These are phyloP conservation scores for Rubroboletus pulcherrimus DNA, from an alignment of 768 basidiomycete species.

Conservation along the genomic window DNA sequence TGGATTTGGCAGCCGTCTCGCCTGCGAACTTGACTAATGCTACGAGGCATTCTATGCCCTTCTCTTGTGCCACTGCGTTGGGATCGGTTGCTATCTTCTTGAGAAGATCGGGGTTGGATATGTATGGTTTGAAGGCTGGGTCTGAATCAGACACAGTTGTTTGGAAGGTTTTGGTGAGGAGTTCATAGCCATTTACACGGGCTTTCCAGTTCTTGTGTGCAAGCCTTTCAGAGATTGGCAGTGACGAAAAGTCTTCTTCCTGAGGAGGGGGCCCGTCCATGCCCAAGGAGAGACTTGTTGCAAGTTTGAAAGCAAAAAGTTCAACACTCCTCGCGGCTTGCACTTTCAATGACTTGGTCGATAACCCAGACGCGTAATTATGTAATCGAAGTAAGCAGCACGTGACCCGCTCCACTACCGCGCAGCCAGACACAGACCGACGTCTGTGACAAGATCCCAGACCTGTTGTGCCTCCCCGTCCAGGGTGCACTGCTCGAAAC, in stretches of 20 bases:
- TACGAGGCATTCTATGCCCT: conserved; percentile 86
- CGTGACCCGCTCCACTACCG: conserved; percentile 25
- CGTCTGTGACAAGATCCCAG: conserved; percentile 53
- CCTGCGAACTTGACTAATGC: conserved; percentile 89
- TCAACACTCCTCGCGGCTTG: conserved; percentile 2
- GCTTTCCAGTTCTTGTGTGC: conserved; percentile 99
- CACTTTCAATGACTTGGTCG: conserved; percentile 1
- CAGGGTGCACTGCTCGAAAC: conserved; percentile 40
- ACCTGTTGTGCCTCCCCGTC: conserved; percentile 55
- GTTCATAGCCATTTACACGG: conserved; percentile 87
- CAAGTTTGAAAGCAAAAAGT: conserved; percentile 10
- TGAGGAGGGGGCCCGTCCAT: conserved; percentile 92
- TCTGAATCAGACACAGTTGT: conserved; percentile 90
- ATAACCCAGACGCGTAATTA: conserved; percentile 17
- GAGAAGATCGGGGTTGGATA: conserved; percentile 70
- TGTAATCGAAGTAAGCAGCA: conserved; percentile 20
- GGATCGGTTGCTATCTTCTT: conserved; percentile 88
- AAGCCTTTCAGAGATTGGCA: conserved; percentile 77
- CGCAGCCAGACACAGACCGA: conserved; percentile 54
- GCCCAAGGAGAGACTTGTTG: conserved; percentile 15
- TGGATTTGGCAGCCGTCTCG: conserved; percentile 77
- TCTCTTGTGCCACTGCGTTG: conserved; percentile 98
- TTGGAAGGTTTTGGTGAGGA: conserved; percentile 82
- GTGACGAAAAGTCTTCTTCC: conserved; percentile 87
- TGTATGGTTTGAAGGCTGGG: conserved; percentile 88